Percentiles rank a stretch among this genome's conserved stretches.
Conservation (phyloP, 306 rosid genomes). For the Vigna reflexopilosa region DNA sequence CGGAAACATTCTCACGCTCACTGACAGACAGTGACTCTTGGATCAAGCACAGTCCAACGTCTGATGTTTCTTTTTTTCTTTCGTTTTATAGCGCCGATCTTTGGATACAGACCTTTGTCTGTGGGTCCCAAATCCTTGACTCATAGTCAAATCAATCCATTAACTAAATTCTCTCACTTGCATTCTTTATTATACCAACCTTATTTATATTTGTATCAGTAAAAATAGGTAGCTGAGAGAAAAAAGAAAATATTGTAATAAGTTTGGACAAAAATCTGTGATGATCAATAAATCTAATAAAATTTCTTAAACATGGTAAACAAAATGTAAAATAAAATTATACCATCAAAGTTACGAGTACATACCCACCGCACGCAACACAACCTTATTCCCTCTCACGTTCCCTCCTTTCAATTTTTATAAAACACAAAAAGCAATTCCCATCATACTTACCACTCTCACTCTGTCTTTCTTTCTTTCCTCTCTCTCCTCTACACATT, state of each 20-base stretch:
- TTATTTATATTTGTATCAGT: too few relatives aligned
- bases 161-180: constrained; percentile 37
- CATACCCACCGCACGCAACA: constrained; percentile 21
- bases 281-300: too few relatives aligned
- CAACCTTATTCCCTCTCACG: constrained; percentile 56
- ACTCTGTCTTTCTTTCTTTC: constrained; percentile 36
- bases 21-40: constrained; percentile 76
- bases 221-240: too few relatives aligned
- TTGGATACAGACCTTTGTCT: constrained; percentile 59
- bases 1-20: constrained; percentile 79
- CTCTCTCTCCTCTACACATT: constrained; percentile 46
- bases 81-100: constrained; percentile 63
- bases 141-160: constrained; percentile 63
- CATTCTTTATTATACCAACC: constrained; percentile 28
- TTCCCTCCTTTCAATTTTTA: constrained; percentile 65
- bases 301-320: too few relatives aligned
- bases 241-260: too few relatives aligned
- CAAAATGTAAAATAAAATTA: neutral
- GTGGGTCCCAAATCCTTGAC: constrained; percentile 75
- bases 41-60: constrained; percentile 58
- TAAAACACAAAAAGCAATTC: constrained; percentile 61
- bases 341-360: constrained; percentile 32
- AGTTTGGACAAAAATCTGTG: too few relatives aligned
- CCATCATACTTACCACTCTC: constrained; percentile 72
- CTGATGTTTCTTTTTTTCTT: neutral